Conservation (phyloP, 73 alveolate genomes). For the Paraurostyla sp. region DNA sequence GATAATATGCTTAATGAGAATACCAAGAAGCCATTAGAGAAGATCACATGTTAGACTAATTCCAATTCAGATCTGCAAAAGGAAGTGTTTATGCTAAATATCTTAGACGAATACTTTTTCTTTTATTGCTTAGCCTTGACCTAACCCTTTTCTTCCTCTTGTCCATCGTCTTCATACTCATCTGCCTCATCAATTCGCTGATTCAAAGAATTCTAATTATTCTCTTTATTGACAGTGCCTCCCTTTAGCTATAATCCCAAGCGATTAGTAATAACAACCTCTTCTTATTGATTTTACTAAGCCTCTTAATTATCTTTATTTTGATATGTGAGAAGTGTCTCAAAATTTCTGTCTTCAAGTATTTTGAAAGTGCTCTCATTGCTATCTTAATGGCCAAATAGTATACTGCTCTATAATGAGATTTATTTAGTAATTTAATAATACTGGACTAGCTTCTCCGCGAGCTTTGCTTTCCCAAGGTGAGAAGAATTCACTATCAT, state of each 20-base stretch:
- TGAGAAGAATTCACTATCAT: slow-evolving; percentile 14
- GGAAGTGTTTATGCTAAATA: slow-evolving; percentile 54
- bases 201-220: not conserved
- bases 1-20: not conserved
- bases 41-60: slow-evolving; percentile 58
- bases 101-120: not conserved
- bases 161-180: not conserved
- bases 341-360: slow-evolving; percentile 16
- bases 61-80: slow-evolving; percentile 75
- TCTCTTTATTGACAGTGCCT: not conserved
- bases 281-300: too few relatives aligned
- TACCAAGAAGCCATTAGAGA: slow-evolving; percentile 56
- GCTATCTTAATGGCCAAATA: not conserved
- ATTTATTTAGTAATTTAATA: not conserved
- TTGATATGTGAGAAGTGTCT: slow-evolving; percentile 19
- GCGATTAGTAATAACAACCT: too few relatives aligned
- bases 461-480: slow-evolving; percentile 37
- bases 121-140: not conserved
- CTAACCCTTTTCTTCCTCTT: not conserved
- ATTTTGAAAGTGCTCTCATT: slow-evolving; percentile 48
- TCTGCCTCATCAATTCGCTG: not conserved
- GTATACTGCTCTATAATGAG: not conserved
- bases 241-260: not conserved
- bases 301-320: not conserved
- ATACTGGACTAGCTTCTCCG: not conserved